These are phyloP conservation scores for Mollisia scopiformis DNA, from an alignment of 2,329 filamentous ascomycete genomes.

Conservation along the genomic window DNA sequence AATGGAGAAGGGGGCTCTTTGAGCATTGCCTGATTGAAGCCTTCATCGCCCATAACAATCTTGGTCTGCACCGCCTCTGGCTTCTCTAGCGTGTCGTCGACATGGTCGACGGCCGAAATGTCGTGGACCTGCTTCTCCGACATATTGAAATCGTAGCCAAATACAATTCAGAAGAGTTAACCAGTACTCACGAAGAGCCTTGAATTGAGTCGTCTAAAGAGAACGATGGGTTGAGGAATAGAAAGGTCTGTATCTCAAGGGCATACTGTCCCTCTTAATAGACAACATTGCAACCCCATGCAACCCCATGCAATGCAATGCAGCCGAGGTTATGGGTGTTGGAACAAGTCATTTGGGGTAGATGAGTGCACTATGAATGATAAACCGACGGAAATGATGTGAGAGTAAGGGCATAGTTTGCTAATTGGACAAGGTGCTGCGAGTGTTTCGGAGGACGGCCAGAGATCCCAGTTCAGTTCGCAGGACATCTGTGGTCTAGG, in stretches of 20 bases:
- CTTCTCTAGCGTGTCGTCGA: conserved; percentile 16
- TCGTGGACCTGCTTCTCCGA: conserved; percentile 17
- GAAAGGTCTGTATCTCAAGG: conserved; percentile 3
- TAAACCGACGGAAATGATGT: conserved; percentile 12
- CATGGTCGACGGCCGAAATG: conserved; percentile 10
- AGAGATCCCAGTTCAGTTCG: not conserved
- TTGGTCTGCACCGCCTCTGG: conserved; percentile 10
- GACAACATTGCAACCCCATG: not conserved
- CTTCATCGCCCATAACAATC: conserved; percentile 38
- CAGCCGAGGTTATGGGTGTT: conserved; percentile 7
- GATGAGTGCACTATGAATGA: conserved; percentile 17
- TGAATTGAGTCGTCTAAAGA: conserved; percentile 9
- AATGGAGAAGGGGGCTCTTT: conserved; percentile 51
- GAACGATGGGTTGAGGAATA: conserved; percentile 13
- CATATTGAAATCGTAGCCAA: conserved; percentile 20
- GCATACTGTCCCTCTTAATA: conserved; percentile 13
- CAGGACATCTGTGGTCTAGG: no score
- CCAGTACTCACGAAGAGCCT: not conserved
- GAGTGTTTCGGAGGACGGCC: conserved; percentile 17
- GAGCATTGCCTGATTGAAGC: conserved; percentile 43
- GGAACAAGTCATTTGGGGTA: conserved; percentile 13
- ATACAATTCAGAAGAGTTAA: conserved; percentile 10
- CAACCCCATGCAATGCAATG: not conserved
- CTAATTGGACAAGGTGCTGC: conserved; percentile 15
- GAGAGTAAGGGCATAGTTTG: not conserved